Percentiles rank a stretch among this genome's conserved stretches.
These are phyloP conservation scores for Chalciporus piperatus DNA, from an alignment of 768 basidiomycete genomes.

Conservation along the genomic window DNA sequence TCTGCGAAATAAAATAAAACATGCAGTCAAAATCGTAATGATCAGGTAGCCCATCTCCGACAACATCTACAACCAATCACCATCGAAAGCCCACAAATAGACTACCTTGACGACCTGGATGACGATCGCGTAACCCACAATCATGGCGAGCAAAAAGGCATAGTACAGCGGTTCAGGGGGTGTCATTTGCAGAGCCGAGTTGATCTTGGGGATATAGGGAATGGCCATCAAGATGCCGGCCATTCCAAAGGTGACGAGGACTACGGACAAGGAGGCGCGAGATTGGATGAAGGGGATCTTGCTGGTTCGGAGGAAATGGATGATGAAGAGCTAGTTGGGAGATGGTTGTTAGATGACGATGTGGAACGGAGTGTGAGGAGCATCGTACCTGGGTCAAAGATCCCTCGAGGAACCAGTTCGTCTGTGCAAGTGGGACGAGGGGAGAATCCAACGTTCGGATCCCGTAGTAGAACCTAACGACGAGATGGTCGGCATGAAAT, in stretches of 20 bases:
- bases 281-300: slow-evolving; percentile 33
- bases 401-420: slow-evolving; percentile 37
- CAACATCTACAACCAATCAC: slow-evolving; percentile 27
- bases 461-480: slow-evolving; percentile 29
- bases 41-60: not conserved
- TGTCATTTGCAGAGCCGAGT: slow-evolving; percentile 25
- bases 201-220: slow-evolving; percentile 32
- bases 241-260: slow-evolving; percentile 30
- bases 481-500: not conserved
- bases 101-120: slow-evolving; percentile 28
- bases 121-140: slow-evolving; percentile 22
- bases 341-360: not conserved
- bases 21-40: no score
- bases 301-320: slow-evolving; percentile 31
- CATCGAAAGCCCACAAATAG: slow-evolving; percentile 26
- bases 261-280: slow-evolving; percentile 25
- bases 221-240: slow-evolving; percentile 33
- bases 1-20: not conserved
- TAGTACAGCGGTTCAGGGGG: slow-evolving; percentile 31
- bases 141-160: slow-evolving; percentile 21
- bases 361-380: not conserved
- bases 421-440: slow-evolving; percentile 32
- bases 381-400: slow-evolving; percentile 33
- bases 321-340: slow-evolving; percentile 27
- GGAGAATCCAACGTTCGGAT: slow-evolving; percentile 28